phyloP scores from a whole-genome alignment of 1,139 yeast genomes.

The Zygosaccharomyces pseudobailii region DNA sequence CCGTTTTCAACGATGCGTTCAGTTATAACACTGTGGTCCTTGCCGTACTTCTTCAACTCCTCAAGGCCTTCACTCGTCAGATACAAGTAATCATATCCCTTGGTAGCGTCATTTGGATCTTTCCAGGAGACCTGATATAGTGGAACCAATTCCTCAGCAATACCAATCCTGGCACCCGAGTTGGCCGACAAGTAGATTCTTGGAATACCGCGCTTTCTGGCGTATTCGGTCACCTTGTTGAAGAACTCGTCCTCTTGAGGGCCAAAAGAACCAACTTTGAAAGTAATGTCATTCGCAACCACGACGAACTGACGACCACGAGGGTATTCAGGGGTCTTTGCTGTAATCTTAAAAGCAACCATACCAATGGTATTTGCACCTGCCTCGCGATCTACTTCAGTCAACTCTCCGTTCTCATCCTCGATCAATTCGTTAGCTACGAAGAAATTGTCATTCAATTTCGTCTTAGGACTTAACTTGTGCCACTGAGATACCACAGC shows the following conservation, averaged over 20 bases:
- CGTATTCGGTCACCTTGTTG: conserved; percentile 86
- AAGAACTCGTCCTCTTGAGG: conserved; percentile 94
- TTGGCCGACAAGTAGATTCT: conserved; percentile 93
- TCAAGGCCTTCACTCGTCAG: conserved; percentile 65
- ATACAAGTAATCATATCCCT: conserved; percentile 88
- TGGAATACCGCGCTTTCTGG: conserved; percentile 88
- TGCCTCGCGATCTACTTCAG: conserved; percentile 91
- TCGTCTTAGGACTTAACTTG: conserved; percentile 47
- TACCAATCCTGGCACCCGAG: conserved; percentile 98
- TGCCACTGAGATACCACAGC: conserved; percentile 85
- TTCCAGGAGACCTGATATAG: conserved; percentile 91
- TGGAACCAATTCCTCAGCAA: conserved; percentile 93
- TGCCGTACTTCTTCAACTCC: conserved; percentile 54
- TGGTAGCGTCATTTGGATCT: conserved; percentile 63
- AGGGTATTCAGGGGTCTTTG: conserved; percentile 96
- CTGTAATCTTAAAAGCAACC: conserved; percentile 92
- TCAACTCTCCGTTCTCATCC: conserved; percentile 72
- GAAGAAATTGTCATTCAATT: conserved; percentile 75
- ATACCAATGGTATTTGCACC: conserved; percentile 95
- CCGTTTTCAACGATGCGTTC: conserved; percentile 83
- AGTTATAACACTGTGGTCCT: conserved; percentile 60
- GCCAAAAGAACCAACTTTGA: conserved; percentile 97
- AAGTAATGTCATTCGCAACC: conserved; percentile 95
- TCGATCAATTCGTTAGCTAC: conserved; percentile 73
- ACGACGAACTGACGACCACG: conserved; percentile 89